A percentile compares a stretch with the other conserved stretches of the same genome.
Evolutionary conservation across 768 basidiomycete species (phyloP).

Genomic region (Leccinum ochraceum): DNA sequence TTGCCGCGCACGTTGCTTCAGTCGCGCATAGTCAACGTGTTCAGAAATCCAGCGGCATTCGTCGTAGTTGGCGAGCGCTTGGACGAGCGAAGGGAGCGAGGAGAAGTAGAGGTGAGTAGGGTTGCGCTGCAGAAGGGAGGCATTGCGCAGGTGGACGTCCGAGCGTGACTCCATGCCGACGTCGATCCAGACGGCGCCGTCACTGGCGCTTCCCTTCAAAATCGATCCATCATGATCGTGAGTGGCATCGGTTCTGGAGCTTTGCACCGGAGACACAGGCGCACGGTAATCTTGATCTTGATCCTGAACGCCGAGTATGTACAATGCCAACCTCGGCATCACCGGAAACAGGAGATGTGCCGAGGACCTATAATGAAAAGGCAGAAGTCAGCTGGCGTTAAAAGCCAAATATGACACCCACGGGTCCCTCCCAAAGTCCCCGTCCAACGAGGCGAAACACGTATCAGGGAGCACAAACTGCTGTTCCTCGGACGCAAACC

Average conservation of each 20-base stretch:
- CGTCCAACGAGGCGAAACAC: constrained; percentile 56
- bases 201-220: background rate
- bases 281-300: constrained; percentile 7
- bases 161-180: constrained; percentile 51
- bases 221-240: constrained; percentile 1
- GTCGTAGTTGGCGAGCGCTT: constrained; percentile 56
- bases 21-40: constrained; percentile 50
- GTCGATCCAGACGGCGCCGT: constrained; percentile 39
- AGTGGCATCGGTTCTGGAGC: background rate
- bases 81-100: constrained; percentile 50
- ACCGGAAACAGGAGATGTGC: constrained; percentile 58
- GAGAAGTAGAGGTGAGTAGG: constrained; percentile 52
- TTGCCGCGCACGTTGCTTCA: constrained; percentile 58
- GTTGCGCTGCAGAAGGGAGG: constrained; percentile 56
- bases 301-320: constrained; percentile 44
- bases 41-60: constrained; percentile 59
- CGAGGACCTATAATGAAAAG: constrained; percentile 37
- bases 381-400: background rate
- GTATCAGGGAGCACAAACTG: constrained; percentile 57
- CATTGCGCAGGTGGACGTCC: constrained; percentile 63
- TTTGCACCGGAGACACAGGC: constrained; percentile 13
- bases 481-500: constrained; percentile 52
- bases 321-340: constrained; percentile 52
- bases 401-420: constrained; percentile 17
- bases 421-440: constrained; percentile 39